These are phyloP conservation scores for Chimonanthus salicifolius DNA, from an alignment of 164 flowering plant genomes.

Conservation along the genomic window DNA sequence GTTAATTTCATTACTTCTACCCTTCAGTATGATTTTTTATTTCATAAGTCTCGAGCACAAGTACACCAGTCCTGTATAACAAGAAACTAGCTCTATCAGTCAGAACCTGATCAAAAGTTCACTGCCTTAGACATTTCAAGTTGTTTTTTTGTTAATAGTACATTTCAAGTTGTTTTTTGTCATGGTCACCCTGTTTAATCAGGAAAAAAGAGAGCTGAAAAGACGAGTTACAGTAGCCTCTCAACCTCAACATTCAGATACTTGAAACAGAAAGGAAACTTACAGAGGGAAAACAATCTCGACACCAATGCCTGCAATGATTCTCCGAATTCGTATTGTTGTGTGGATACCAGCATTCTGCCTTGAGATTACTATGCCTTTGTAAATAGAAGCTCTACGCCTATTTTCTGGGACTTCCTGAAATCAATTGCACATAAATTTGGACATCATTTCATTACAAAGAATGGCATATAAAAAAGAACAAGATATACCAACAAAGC, in stretches of 20 bases:
- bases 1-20: too few species aligned
- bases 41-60: too few species aligned
- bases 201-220: background rate
- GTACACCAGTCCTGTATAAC: too few species aligned
- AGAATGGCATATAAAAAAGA: too few species aligned
- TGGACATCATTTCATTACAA: background rate
- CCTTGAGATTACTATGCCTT: constrained; percentile 83
- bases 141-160: background rate
- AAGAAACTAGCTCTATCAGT: too few species aligned
- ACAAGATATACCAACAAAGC: background rate
- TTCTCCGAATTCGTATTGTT: constrained; percentile 79
- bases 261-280: constrained; percentile 23
- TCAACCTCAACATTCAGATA: background rate
- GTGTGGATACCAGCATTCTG: constrained; percentile 98
- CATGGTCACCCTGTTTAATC: background rate
- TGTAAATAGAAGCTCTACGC: constrained; percentile 62
- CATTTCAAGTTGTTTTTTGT: background rate
- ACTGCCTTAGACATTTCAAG: too few species aligned
- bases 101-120: too few species aligned
- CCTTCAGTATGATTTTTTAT: too few species aligned
- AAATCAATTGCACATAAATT: constrained; percentile 11
- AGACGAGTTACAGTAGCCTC: background rate
- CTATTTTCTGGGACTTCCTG: constrained; percentile 89
- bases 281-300: constrained; percentile 96
- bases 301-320: constrained; percentile 87